A percentile compares a stretch with the other conserved stretches of the same genome.
phyloP scores from a whole-genome alignment of 176 grass and related monocot genomes.

The Oryza nivara region DNA sequence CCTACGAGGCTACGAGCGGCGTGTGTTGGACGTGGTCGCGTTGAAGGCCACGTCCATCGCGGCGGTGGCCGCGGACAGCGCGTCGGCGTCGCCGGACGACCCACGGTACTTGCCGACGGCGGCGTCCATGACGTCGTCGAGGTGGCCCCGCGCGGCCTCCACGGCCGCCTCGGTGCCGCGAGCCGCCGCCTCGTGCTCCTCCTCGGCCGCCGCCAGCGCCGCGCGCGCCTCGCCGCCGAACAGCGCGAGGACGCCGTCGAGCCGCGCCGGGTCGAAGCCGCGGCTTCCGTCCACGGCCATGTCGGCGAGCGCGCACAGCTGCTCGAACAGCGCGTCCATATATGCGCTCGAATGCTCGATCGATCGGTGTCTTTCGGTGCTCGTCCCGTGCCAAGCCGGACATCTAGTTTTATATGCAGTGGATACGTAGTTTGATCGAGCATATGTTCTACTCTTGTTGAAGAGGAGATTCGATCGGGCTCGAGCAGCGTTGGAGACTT shows the following conservation, averaged over 20 bases:
- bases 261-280: constrained; percentile 36
- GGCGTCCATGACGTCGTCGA: constrained; percentile 39
- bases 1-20: too few relatives aligned
- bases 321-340: constrained; percentile 61
- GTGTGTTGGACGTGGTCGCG: neutral
- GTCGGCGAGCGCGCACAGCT: constrained; percentile 43
- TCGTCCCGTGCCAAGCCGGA: neutral
- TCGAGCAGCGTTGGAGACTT: neutral
- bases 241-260: constrained; percentile 46
- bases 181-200: constrained; percentile 29
- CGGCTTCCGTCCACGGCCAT: constrained; percentile 25
- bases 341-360: too few relatives aligned
- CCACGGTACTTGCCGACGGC: constrained; percentile 37
- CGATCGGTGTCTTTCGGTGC: too few relatives aligned
- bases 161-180: constrained; percentile 19
- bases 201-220: constrained; percentile 31
- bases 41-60: constrained; percentile 43
- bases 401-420: neutral
- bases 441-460: neutral
- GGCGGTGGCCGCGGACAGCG: constrained; percentile 40
- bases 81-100: constrained; percentile 19
- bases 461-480: constrained; percentile 28
- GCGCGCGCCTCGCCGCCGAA: constrained; percentile 44
- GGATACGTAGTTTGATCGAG: neutral
- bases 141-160: constrained; percentile 32